phyloP scores from a whole-genome alignment of 2,329 filamentous ascomycete genomes.

The Paracorniculantispora psalliotae region DNA sequence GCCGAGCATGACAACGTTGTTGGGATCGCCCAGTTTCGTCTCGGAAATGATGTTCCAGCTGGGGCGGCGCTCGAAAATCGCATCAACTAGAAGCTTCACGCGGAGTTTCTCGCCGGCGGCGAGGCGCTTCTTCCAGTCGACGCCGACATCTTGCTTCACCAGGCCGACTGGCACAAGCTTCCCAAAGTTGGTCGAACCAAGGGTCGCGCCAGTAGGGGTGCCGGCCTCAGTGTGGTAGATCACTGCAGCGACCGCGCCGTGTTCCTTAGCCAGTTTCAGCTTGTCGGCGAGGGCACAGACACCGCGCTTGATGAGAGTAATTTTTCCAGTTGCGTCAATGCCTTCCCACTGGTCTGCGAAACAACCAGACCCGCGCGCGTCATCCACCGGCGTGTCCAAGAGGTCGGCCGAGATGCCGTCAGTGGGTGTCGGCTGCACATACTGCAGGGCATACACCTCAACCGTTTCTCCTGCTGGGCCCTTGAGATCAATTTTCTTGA shows the following conservation, averaged over 20 bases:
- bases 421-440: slow-evolving; percentile 41
- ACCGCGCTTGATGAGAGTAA: slow-evolving; percentile 42
- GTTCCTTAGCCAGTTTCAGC: slow-evolving; percentile 35
- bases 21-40: slow-evolving; percentile 37
- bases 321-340: slow-evolving; percentile 37
- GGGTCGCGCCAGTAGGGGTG: slow-evolving; percentile 42
- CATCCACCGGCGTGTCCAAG: slow-evolving; percentile 32
- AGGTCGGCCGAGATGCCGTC: slow-evolving; percentile 30
- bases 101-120: slow-evolving; percentile 29
- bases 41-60: slow-evolving; percentile 39
- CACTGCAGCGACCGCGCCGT: slow-evolving; percentile 41
- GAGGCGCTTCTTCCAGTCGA: slow-evolving; percentile 30
- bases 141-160: slow-evolving; percentile 31
- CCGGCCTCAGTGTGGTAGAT: slow-evolving; percentile 59
- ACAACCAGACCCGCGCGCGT: slow-evolving; percentile 33
- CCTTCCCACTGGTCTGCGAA: slow-evolving; percentile 37
- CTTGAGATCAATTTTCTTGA: slow-evolving; percentile 38
- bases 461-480: slow-evolving; percentile 30
- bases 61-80: slow-evolving; percentile 31
- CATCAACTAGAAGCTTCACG: slow-evolving; percentile 33
- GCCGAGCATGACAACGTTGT: slow-evolving; percentile 39
- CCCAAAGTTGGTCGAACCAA: slow-evolving; percentile 39
- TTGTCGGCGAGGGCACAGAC: slow-evolving; percentile 38
- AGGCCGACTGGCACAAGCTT: slow-evolving; percentile 33
- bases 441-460: slow-evolving; percentile 38